Base-by-base conservation (phyloP, 495 filamentous ascomycete genomes). In the Lasiosphaeris hirsuta region DNA sequence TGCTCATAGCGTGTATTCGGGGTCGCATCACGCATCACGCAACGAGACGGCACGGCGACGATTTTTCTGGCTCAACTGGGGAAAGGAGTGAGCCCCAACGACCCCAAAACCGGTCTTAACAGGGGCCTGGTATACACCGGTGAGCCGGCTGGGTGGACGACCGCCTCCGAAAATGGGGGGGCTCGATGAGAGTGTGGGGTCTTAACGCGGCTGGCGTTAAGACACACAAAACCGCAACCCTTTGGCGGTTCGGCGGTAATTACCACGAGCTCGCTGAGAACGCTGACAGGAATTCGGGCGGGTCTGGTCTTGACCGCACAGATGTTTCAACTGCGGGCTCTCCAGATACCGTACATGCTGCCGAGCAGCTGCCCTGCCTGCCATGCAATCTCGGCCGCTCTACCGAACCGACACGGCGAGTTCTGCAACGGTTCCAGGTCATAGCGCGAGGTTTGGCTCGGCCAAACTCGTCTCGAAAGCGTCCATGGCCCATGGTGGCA, bases 101-200 rank as follows among this genome's bases (percentile, higher is more conserved):
- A 13, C 13, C 42, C 53, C 42, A 30, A 46, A 45, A 55, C 10
- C 42, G 53, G 53, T 5, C 53, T 55, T 55, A 55, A 55, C 34
- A 7, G 9, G 10, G 35, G 41, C 14, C n/a, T 55, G 9, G 3
- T 55, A 55, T 55, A 55, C 41, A 30, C 43, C 53, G 53, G 53
- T 55, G 53, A 46, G 42, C n/a, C 53, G 41, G 42, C 11, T 41
- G 15, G 53, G 23, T 35, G 23, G 41, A 40, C 33, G 19, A 13
- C 13, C 15, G 13, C 35, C 33, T 9, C 23, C 40, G 23, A 41
- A 37, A 46, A 14, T n/a, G 53, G 53, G n/a, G n/a, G 39, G 57
- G 50, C 15, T 67, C 61, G 59, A 64, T 62, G 51, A 50, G 33
- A 44, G 11, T 59, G 49, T 50, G 45, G 58, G 45, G 54, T 52